Evolutionary conservation across 768 basidiomycete species (phyloP), one percentile per base, ranked within the genome.

Genomic region (Trametes cubensis): DNA sequence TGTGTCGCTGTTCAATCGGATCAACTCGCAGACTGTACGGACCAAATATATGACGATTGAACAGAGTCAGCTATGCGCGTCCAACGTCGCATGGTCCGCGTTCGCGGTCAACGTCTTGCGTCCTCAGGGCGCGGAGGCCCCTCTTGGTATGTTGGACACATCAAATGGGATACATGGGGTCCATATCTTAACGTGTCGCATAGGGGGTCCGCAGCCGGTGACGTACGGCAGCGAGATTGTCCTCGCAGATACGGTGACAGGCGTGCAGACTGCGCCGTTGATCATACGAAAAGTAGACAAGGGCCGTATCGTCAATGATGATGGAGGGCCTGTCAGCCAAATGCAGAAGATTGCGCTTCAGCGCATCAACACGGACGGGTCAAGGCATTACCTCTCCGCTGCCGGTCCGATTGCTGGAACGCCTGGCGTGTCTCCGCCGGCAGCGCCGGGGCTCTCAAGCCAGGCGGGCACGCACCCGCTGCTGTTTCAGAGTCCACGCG

Each of bases 1-100:
- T 39, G 92, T 98, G 53, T 92, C 93, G 55, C 83, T 98, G 49
- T 96, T 95, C 83, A 94, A 95, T 74, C 89, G 95, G 70, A 94
- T 98, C 82, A 95, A 96, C 76, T 92, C 92, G 15, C 95, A 98
- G 77, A 94, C 95, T 41, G 94, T 96, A 62, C 89, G 95, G 71
- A 97, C 95, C 60, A 96, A 96, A 79, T 98, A 95, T 75, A 94
- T 98, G 92, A 92, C 91, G 57, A 88, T 95, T 72, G 93, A 95
- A 67, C 85, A 87, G 67, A 86, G 83, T 54, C 86, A 88, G 70
- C 78, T 94, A 60, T 90, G 89, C 76, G 92, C 94, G n/a, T 93
- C 90, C 74, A 94, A 94, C 72, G 80, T 91, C 66, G 83, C 89
- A 48, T 96, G 94, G 95, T 93, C 93, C 59, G 94, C 95, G 39